Evolutionary conservation across 805 yeast genomes (phyloP).

Genomic region (Nakazawaea holstii): DNA sequence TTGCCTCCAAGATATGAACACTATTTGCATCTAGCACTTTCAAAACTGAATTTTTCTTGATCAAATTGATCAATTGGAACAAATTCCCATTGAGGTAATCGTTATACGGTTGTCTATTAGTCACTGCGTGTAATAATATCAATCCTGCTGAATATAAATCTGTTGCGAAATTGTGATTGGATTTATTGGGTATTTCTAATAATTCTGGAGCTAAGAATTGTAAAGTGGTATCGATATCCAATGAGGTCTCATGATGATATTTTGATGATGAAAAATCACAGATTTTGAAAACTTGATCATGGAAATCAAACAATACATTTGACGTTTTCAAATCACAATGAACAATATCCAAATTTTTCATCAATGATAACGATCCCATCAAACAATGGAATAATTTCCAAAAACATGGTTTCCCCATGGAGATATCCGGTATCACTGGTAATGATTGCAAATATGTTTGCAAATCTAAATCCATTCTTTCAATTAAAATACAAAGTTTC

Average conservation of each 20-base stretch:
- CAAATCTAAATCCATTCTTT: conserved; percentile 23
- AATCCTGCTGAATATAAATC: conserved; percentile 44
- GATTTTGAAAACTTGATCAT: conserved; percentile 27
- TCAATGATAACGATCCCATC: conserved; percentile 19
- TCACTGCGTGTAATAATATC: conserved; percentile 37
- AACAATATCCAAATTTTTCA: conserved; percentile 26
- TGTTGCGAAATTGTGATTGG: conserved; percentile 28
- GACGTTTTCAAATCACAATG: conserved; percentile 47
- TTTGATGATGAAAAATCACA: conserved; percentile 43
- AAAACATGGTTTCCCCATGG: conserved; percentile 24
- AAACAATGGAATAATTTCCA: conserved; percentile 25
- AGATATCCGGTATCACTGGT: conserved; percentile 6
- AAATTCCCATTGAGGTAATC: conserved; percentile 19
- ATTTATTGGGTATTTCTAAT: conserved; percentile 17
- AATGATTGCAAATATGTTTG: conserved; percentile 16
- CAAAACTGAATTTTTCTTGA: conserved; percentile 26
- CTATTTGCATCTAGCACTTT: conserved; percentile 25
- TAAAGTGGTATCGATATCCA: conserved; percentile 26
- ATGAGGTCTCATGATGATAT: conserved; percentile 12
- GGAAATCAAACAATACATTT: conserved; percentile 30
- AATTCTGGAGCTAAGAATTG: conserved; percentile 46
- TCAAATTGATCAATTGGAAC: conserved; percentile 25
- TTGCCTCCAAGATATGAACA: conserved; percentile 16
- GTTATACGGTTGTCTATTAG: conserved; percentile 39
- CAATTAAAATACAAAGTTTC: conserved; percentile 19